These are phyloP conservation scores for Echeveria elegans DNA, from an alignment of 164 flowering plant genomes.

Conservation along the genomic window DNA sequence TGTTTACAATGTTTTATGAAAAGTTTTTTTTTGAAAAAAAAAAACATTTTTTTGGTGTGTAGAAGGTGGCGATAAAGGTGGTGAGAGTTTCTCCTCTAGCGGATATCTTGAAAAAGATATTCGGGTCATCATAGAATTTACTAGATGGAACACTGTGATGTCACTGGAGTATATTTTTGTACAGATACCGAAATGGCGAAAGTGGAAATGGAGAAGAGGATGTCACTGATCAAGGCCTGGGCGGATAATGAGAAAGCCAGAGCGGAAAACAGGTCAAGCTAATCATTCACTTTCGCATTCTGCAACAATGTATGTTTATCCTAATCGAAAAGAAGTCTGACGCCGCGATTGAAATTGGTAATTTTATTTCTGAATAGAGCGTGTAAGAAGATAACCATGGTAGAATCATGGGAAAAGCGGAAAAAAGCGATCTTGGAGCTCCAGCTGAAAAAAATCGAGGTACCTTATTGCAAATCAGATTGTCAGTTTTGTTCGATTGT, in stretches of 20 bases:
- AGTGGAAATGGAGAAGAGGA: conserved; percentile 1
- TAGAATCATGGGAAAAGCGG: background rate
- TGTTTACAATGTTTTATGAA: background rate
- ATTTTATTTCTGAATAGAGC: background rate
- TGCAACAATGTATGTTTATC: background rate
- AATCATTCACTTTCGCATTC: background rate
- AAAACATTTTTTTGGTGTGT: background rate
- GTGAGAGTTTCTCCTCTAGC: background rate
- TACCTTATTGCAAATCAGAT: background rate
- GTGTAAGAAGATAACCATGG: background rate
- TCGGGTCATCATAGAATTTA: background rate
- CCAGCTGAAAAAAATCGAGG: background rate
- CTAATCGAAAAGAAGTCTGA: background rate
- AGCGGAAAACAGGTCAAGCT: background rate
- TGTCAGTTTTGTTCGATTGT: background rate
- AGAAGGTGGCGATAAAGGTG: background rate
- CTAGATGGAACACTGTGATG: background rate
- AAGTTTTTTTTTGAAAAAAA: no score
- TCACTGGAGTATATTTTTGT: background rate
- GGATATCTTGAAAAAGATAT: background rate
- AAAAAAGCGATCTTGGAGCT: background rate
- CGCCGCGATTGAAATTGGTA: background rate
- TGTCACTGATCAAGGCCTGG: conserved; percentile 1
- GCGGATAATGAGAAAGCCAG: background rate
- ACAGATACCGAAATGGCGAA: background rate